phyloP scores from a whole-genome alignment of 768 basidiomycete genomes.

The Suillus decipiens region DNA sequence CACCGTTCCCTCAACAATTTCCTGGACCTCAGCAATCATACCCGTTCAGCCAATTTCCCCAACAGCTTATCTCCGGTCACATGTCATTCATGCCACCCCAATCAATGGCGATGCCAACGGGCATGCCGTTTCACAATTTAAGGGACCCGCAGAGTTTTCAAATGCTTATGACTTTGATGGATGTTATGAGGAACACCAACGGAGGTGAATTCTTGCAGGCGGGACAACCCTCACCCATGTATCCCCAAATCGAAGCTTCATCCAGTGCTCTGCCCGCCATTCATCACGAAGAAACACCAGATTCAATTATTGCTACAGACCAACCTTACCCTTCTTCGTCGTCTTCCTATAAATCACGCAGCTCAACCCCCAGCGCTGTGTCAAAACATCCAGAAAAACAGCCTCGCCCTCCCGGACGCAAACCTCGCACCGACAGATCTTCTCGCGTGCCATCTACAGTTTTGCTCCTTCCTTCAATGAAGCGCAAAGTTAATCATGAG shows the following conservation, averaged over 20 bases:
- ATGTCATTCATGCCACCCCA: slow-evolving; percentile 1
- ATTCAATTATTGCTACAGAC: neutral
- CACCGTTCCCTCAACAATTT: slow-evolving; percentile 20
- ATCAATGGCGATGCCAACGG: neutral
- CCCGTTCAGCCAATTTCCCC: neutral
- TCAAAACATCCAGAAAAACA: slow-evolving; percentile 1
- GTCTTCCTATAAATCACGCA: slow-evolving; percentile 4
- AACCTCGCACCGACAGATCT: slow-evolving; percentile 10
- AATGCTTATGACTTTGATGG: slow-evolving; percentile 13
- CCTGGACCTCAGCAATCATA: slow-evolving; percentile 14
- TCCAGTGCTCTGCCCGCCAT: neutral
- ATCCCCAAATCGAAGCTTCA: slow-evolving; percentile 9
- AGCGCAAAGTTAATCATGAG: slow-evolving; percentile 22
- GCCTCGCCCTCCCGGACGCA: slow-evolving; percentile 7
- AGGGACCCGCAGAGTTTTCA: slow-evolving; percentile 7
- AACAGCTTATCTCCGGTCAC: slow-evolving; percentile 1
- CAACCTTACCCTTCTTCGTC: slow-evolving; percentile 11
- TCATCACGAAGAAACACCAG: neutral
- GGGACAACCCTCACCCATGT: slow-evolving; percentile 1
- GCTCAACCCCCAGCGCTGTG: neutral
- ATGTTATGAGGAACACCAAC: slow-evolving; percentile 15
- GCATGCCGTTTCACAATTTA: neutral
- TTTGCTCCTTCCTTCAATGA: slow-evolving; percentile 12
- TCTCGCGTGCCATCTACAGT: slow-evolving; percentile 13
- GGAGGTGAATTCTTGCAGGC: slow-evolving; percentile 11